Percentiles rank a stretch among this genome's conserved stretches.
These are phyloP conservation scores for Suillus clintonianus DNA, from an alignment of 768 basidiomycete species.

Conservation along the genomic window DNA sequence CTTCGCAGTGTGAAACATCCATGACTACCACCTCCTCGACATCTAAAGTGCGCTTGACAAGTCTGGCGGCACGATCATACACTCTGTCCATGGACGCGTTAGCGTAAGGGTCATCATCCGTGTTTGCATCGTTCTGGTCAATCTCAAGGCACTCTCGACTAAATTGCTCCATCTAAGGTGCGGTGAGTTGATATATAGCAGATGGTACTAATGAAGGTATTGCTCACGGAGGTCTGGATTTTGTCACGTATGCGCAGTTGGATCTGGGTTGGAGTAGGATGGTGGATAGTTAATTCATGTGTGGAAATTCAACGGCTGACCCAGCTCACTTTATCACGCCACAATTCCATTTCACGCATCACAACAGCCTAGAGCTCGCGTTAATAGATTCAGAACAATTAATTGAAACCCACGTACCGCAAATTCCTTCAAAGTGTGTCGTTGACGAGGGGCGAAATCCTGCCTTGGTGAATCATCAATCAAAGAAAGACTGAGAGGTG, in stretches of 20 bases:
- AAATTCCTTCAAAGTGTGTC: slow-evolving; percentile 93
- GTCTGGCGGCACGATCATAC: slow-evolving; percentile 86
- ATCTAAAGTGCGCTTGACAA: slow-evolving; percentile 88
- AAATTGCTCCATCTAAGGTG: slow-evolving; percentile 85
- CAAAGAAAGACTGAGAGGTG: slow-evolving; percentile 62
- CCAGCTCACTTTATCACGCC: slow-evolving; percentile 79
- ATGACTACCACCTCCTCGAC: slow-evolving; percentile 91
- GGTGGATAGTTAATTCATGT: not conserved
- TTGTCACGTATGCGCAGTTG: slow-evolving; percentile 88
- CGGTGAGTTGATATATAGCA: not conserved
- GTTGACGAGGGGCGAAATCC: slow-evolving; percentile 86
- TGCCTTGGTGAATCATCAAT: slow-evolving; percentile 80
- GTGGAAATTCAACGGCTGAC: not conserved
- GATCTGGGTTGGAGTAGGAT: slow-evolving; percentile 48
- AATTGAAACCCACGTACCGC: slow-evolving; percentile 45
- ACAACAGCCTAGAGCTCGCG: slow-evolving; percentile 61
- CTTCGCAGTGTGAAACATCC: slow-evolving; percentile 90
- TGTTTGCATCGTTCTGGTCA: slow-evolving; percentile 48
- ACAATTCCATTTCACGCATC: slow-evolving; percentile 95
- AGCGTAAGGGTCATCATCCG: slow-evolving; percentile 21
- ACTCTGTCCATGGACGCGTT: slow-evolving; percentile 77
- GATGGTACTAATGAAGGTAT: slow-evolving; percentile 1
- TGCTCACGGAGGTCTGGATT: slow-evolving; percentile 82
- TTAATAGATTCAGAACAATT: slow-evolving; percentile 5
- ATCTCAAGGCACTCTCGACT: slow-evolving; percentile 94